Base-by-base conservation (phyloP, 2,329 filamentous ascomycete genomes). In the Paecilomyces sp. region DNA sequence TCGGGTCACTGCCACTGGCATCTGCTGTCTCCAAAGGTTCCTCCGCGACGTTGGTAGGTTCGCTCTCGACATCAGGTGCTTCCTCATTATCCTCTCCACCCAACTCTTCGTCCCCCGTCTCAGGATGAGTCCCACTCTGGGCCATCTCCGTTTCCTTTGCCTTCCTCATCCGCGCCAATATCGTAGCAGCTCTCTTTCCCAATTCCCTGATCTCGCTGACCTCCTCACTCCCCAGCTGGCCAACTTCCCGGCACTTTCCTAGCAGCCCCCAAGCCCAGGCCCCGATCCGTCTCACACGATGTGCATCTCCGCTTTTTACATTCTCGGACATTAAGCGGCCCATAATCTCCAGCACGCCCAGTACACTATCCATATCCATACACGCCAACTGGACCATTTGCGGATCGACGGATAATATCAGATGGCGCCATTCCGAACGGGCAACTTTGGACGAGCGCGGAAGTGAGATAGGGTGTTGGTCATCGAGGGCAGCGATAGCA, bases 181-280 rank as follows among this genome's bases (percentile, higher is more conserved):
- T 79, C 75, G 62, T 83, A 77, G 81, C 85, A 0, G 91, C 91
- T 64, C 87, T 83, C 74, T 91, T 91, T 0, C 89, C 92, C 34
- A 97, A 73, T 60, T 94, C 90, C 56, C 93, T 82, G 30, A 97
- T 79, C 67, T 86, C 85, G 4, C 86, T 88, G 33, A 96, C 84
- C 68, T 94, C 89, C 52, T 86, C 83, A 63, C 90, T 88, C 62
- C 85, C 85, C 71, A 97, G 78, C 71, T 90, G 86, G 1, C 91
- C 91, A 9, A 85, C 78, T 36, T 90, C 89, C 0, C 89, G 87
- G 60, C 93, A 81, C 60, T 86, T 83, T 2, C 89, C 91, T 53
- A 97, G 79, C 60, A 96, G 74, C 0, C 88, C 87, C 92, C 92
- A 97, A 3, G 90, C 79, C 93, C 93, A 97, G 15, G 86, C 82